These are phyloP conservation scores for Pelargonium nanum DNA, from an alignment of 345 rosid genomes.

Conservation along the genomic window DNA sequence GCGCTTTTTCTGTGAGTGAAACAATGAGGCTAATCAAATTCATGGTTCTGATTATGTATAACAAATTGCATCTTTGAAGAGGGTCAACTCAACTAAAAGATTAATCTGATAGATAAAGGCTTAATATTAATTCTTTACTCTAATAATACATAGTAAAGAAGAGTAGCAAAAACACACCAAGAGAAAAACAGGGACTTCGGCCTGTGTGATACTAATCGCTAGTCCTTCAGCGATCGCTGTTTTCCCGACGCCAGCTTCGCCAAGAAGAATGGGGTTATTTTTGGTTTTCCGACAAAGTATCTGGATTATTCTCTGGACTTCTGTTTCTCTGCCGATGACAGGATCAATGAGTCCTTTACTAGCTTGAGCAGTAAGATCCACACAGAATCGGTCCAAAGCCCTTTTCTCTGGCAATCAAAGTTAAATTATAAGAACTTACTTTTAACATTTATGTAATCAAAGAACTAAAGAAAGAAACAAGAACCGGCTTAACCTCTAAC, in stretches of 20 bases:
- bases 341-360: slow-evolving; percentile 83
- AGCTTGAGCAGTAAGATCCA: slow-evolving; percentile 90
- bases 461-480: background rate
- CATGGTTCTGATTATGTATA: no score
- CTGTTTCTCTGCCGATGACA: slow-evolving; percentile 75
- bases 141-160: slow-evolving; percentile 1
- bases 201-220: slow-evolving; percentile 62
- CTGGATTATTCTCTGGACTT: slow-evolving; percentile 72
- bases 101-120: no score
- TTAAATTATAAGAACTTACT: slow-evolving; percentile 5
- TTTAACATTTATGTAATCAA: slow-evolving; percentile 12
- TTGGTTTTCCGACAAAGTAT: slow-evolving; percentile 89
- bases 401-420: slow-evolving; percentile 40
- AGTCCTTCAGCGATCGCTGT: slow-evolving; percentile 98
- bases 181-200: slow-evolving; percentile 69
- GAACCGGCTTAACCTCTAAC: background rate
- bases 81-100: no score
- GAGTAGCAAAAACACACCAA: slow-evolving; percentile 43
- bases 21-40: background rate
- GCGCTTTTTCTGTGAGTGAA: slow-evolving; percentile 41
- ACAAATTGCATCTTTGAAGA: slow-evolving; percentile 13
- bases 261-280: slow-evolving; percentile 95
- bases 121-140: background rate
- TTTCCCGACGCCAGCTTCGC: slow-evolving; percentile 98
- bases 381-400: slow-evolving; percentile 82